phyloP scores from a whole-genome alignment of 1,139 yeast genomes.

The Debaryomyces udenii region DNA sequence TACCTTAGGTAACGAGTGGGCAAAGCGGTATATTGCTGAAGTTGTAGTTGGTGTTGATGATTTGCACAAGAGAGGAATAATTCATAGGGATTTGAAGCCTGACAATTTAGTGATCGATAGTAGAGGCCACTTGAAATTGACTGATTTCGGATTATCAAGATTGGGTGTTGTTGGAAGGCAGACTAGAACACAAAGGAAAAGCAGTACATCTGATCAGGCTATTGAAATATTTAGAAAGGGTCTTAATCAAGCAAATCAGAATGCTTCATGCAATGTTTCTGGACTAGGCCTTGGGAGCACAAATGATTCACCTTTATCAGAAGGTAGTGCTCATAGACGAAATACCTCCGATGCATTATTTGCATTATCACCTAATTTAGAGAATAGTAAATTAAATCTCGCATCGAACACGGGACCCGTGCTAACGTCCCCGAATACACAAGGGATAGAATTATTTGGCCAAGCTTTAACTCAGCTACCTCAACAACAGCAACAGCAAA shows the following conservation, averaged over 20 bases:
- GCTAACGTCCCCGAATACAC: slow-evolving; percentile 13
- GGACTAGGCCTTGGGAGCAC: slow-evolving; percentile 17
- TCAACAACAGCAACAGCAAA: slow-evolving; percentile 10
- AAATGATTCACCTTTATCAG: slow-evolving; percentile 36
- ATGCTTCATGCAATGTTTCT: slow-evolving; percentile 24
- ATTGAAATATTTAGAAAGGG: slow-evolving; percentile 45
- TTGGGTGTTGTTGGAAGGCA: slow-evolving; percentile 90
- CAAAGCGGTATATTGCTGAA: slow-evolving; percentile 83
- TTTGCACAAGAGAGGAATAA: slow-evolving; percentile 83
- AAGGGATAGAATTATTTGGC: slow-evolving; percentile 11
- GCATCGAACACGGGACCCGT: slow-evolving; percentile 7
- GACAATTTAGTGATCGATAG: slow-evolving; percentile 88
- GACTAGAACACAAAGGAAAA: slow-evolving; percentile 43
- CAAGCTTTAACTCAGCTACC: slow-evolving; percentile 12
- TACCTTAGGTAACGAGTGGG: slow-evolving; percentile 84
- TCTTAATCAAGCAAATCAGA: slow-evolving; percentile 20
- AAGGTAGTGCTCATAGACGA: slow-evolving; percentile 32
- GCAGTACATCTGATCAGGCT: slow-evolving; percentile 50
- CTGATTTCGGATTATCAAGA: slow-evolving; percentile 93
- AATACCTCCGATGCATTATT: slow-evolving; percentile 50
- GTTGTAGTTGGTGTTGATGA: slow-evolving; percentile 89
- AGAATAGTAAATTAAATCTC: slow-evolving; percentile 27
- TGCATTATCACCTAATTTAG: slow-evolving; percentile 51
- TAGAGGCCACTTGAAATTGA: slow-evolving; percentile 85
- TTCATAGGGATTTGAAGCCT: slow-evolving; percentile 94